These are phyloP conservation scores for Polychaeton citri DNA, from an alignment of 2,329 filamentous ascomycete genomes.

Conservation along the genomic window DNA sequence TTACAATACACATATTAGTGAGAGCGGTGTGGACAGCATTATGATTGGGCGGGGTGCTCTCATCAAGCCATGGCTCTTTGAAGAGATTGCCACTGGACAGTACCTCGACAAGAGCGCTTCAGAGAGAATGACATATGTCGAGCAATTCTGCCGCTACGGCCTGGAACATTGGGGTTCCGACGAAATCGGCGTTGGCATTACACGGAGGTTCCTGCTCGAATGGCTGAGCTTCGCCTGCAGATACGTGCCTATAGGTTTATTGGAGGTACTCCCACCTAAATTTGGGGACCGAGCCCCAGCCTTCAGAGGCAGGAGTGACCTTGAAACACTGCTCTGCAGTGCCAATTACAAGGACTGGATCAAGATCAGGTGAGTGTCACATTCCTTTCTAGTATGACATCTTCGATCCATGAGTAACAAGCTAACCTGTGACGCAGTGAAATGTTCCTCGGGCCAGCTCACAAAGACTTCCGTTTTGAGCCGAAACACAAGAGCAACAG, in stretches of 20 bases:
- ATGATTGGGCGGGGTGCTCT: conserved; percentile 95
- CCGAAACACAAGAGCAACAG: conserved; percentile 96
- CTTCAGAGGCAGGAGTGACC: conserved; percentile 70
- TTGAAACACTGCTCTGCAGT: conserved; percentile 88
- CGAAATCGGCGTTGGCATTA: conserved; percentile 83
- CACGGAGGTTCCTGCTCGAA: conserved; percentile 82
- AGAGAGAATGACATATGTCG: conserved; percentile 73
- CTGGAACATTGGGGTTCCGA: conserved; percentile 93
- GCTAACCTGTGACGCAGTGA: conserved; percentile 52
- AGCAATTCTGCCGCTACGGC: conserved; percentile 81
- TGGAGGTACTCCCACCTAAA: conserved; percentile 77
- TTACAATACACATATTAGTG: conserved; percentile 64
- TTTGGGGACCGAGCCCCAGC: conserved; percentile 81
- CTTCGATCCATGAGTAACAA: conserved; percentile 3
- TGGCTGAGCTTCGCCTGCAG: conserved; percentile 89
- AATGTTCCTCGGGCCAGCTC: conserved; percentile 90
- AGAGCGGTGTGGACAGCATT: conserved; percentile 75
- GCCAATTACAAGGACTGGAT: conserved; percentile 96
- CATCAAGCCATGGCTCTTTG: conserved; percentile 97
- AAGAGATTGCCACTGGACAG: conserved; percentile 83
- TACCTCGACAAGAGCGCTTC: conserved; percentile 89
- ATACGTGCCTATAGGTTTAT: conserved; percentile 77
- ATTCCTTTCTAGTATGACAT: too few relatives aligned
- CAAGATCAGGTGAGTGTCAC: conserved; percentile 90
- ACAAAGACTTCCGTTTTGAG: conserved; percentile 83